These are phyloP conservation scores for Phytophthora ramorum DNA, from an alignment of 352 stramenopile genomes.

Conservation along the genomic window DNA sequence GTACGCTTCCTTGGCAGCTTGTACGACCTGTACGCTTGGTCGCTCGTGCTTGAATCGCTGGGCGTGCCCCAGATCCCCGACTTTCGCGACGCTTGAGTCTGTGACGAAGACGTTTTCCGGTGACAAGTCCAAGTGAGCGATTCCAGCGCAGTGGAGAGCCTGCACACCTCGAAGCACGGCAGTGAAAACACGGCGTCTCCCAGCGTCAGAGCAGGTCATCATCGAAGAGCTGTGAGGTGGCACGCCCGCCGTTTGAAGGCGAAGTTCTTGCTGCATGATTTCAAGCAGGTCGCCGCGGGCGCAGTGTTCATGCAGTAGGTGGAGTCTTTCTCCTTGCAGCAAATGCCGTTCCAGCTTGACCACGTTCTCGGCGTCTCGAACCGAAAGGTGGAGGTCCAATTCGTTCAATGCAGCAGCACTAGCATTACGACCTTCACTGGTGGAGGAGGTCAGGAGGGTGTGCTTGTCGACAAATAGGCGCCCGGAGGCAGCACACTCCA, in stretches of 20 bases:
- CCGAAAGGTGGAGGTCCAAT: slow-evolving; percentile 69
- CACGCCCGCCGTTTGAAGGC: slow-evolving; percentile 51
- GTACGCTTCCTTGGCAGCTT: slow-evolving; percentile 72
- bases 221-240: slow-evolving; percentile 26
- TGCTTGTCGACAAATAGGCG: slow-evolving; percentile 69
- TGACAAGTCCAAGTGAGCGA: slow-evolving; percentile 95
- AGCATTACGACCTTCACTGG: slow-evolving; percentile 31
- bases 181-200: slow-evolving; percentile 49
- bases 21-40: slow-evolving; percentile 26
- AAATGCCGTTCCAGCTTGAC: slow-evolving; percentile 55
- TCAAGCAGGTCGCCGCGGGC: slow-evolving; percentile 64
- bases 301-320: slow-evolving; percentile 76
- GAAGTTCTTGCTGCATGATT: slow-evolving; percentile 56
- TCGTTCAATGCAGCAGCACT: slow-evolving; percentile 62
- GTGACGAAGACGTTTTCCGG: slow-evolving; percentile 95
- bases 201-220: slow-evolving; percentile 47
- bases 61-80: slow-evolving; percentile 94
- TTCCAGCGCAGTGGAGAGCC: slow-evolving; percentile 84
- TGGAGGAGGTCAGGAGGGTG: slow-evolving; percentile 46
- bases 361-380: slow-evolving; percentile 47
- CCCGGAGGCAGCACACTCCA: slow-evolving; percentile 37
- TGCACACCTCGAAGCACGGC: slow-evolving; percentile 89
- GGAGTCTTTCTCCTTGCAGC: slow-evolving; percentile 62
- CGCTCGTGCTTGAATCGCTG: slow-evolving; percentile 29
- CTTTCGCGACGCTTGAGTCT: slow-evolving; percentile 68